Conservation (phyloP, 805 yeast genomes). For the Tetrapisispora pingtungensis region DNA sequence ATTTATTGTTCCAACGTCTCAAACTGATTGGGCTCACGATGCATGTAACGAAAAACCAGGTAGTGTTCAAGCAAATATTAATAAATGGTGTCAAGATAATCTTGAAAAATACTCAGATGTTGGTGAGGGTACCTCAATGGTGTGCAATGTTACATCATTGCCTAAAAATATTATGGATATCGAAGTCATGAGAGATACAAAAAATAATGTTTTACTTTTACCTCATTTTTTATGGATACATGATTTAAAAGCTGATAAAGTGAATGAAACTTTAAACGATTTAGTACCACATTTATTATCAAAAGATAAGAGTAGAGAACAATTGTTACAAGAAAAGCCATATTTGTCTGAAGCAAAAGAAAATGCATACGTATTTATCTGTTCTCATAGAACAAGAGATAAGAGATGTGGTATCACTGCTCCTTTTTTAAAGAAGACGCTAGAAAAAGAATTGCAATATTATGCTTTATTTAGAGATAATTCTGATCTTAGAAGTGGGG, state of each 20-base stretch:
- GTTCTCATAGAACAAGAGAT: slow-evolving; percentile 88
- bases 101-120: slow-evolving; percentile 23
- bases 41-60: slow-evolving; percentile 39
- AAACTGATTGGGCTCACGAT: slow-evolving; percentile 74
- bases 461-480: slow-evolving; percentile 63
- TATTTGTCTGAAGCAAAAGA: slow-evolving; percentile 32
- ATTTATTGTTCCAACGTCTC: slow-evolving; percentile 73
- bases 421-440: slow-evolving; percentile 72
- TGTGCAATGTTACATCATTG: slow-evolving; percentile 40
- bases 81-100: slow-evolving; percentile 30
- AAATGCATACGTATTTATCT: slow-evolving; percentile 52
- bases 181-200: slow-evolving; percentile 33
- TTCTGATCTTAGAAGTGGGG: slow-evolving; percentile 66
- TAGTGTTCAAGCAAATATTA: slow-evolving; percentile 38
- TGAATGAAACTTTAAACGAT: slow-evolving; percentile 34
- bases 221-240: slow-evolving; percentile 69
- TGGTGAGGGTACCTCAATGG: slow-evolving; percentile 17
- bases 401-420: slow-evolving; percentile 92
- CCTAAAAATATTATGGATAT: slow-evolving; percentile 38
- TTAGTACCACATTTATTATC: slow-evolving; percentile 35
- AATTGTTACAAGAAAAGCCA: slow-evolving; percentile 18
- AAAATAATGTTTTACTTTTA: slow-evolving; percentile 54
- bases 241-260: slow-evolving; percentile 37
- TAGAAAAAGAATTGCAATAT: slow-evolving; percentile 64
- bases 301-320: slow-evolving; percentile 15